phyloP scores from a whole-genome alignment of 164 flowering plant species.

The Nelumbo lutea region DNA sequence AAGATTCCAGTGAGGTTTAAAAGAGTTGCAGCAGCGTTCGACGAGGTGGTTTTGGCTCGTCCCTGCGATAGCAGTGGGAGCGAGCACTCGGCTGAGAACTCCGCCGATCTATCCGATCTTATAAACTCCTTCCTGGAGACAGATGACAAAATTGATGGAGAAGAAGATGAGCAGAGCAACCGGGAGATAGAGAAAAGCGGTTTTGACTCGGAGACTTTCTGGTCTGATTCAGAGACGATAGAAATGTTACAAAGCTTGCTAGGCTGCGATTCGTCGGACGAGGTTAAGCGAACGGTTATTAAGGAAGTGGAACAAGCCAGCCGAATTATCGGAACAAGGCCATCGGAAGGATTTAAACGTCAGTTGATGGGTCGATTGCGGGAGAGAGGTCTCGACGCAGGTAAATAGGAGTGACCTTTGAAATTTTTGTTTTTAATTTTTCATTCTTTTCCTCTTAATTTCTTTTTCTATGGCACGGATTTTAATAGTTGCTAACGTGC shows the following conservation, averaged over 20 bases:
- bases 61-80: conserved; percentile 61
- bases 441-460: too few relatives aligned
- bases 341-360: conserved; percentile 38
- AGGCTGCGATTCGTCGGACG: conserved; percentile 6
- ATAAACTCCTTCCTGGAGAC: conserved; percentile 59
- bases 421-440: too few relatives aligned
- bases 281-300: conserved; percentile 24
- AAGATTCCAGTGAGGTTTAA: conserved; percentile 30
- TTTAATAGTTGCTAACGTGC: too few relatives aligned
- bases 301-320: conserved; percentile 30
- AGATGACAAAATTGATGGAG: conserved; percentile 10
- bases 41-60: conserved; percentile 29
- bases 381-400: conserved; percentile 57
- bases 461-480: too few relatives aligned
- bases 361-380: conserved; percentile 48
- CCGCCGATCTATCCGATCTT: conserved; percentile 49
- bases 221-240: conserved; percentile 23
- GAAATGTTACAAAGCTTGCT: conserved; percentile 32
- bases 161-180: conserved; percentile 4
- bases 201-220: conserved; percentile 6
- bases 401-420: conserved; percentile 21
- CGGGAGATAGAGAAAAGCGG: conserved; percentile 1
- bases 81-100: conserved; percentile 44
- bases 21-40: conserved; percentile 47
- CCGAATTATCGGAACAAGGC: conserved; percentile 8